Conservation (phyloP, 352 stramenopile species). For the Phytophthora litchii region DNA sequence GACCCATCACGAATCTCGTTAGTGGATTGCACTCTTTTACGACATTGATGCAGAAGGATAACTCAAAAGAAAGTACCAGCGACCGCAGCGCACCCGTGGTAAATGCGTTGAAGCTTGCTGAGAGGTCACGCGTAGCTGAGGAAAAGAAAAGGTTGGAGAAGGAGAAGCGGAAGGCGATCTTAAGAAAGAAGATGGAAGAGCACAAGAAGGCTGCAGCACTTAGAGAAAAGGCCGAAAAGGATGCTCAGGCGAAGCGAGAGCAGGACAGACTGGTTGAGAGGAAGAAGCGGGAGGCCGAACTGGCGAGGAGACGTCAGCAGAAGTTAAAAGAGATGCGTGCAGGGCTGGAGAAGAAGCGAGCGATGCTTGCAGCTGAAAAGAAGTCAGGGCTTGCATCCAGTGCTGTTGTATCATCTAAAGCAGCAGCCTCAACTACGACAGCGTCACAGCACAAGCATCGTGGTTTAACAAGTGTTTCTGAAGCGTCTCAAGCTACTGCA, state of each 20-base stretch:
- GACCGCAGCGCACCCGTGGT: slow-evolving; percentile 57
- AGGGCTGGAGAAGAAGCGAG: slow-evolving; percentile 74
- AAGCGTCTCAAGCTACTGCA: slow-evolving; percentile 13
- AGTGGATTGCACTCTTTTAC: slow-evolving; percentile 79
- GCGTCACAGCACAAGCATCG: slow-evolving; percentile 29
- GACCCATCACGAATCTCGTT: slow-evolving; percentile 62
- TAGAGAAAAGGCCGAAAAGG: slow-evolving; percentile 76
- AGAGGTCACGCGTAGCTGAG: slow-evolving; percentile 67
- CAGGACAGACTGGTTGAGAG: slow-evolving; percentile 69
- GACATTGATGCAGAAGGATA: slow-evolving; percentile 68
- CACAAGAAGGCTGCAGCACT: slow-evolving; percentile 72
- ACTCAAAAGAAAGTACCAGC: slow-evolving; percentile 29
- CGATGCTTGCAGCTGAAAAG: slow-evolving; percentile 54
- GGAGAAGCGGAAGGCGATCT: slow-evolving; percentile 59
- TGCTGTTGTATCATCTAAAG: slow-evolving; percentile 15
- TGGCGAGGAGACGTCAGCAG: slow-evolving; percentile 66
- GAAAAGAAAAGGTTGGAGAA: slow-evolving; percentile 76
- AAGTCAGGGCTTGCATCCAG: slow-evolving; percentile 24
- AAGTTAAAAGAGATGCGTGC: slow-evolving; percentile 70
- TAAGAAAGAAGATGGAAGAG: slow-evolving; percentile 77
- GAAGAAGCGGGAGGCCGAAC: slow-evolving; percentile 69
- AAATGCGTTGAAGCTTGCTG: slow-evolving; percentile 73
- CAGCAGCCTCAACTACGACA: neutral
- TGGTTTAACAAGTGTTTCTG: slow-evolving; percentile 27
- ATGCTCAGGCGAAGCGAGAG: slow-evolving; percentile 69